Conservation (phyloP, 805 yeast species). For the Wickerhamia fluorescens region DNA sequence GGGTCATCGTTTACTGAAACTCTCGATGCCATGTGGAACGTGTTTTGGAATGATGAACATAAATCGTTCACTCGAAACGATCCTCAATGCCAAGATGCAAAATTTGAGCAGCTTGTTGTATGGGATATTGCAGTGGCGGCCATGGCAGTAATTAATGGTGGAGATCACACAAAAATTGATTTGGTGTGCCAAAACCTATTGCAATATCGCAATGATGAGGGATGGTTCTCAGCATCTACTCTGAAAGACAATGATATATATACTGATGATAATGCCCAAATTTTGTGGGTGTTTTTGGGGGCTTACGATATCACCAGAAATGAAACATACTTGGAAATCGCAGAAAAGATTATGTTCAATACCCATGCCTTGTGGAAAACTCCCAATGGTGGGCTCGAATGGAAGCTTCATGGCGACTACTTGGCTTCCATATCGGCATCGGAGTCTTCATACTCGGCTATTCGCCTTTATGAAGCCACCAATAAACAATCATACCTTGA, state of each 20-base stretch:
- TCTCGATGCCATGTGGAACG: constrained; percentile 10
- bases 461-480: constrained; percentile 5
- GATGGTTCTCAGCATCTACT: constrained; percentile 9
- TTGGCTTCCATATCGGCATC: constrained; percentile 9
- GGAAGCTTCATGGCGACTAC: constrained; percentile 8
- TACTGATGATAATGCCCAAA: constrained; percentile 11
- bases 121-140: constrained; percentile 12
- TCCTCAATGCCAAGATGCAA: constrained; percentile 3
- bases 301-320: constrained; percentile 6
- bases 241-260: constrained; percentile 8
- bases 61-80: constrained; percentile 6
- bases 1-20: too few species aligned
- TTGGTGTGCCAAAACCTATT: constrained; percentile 4
- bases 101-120: constrained; percentile 6
- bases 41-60: constrained; percentile 11
- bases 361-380: constrained; percentile 6
- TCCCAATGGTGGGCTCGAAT: constrained; percentile 7
- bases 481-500: constrained; percentile 3
- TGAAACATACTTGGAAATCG: constrained; percentile 5
- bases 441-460: constrained; percentile 10
- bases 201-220: constrained; percentile 4
- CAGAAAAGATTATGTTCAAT: constrained; percentile 5
- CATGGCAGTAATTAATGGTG: constrained; percentile 5
- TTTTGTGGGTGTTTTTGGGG: constrained; percentile 8
- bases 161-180: constrained; percentile 2